Conservation (phyloP, 2,329 filamentous ascomycete genomes). For the Hymenoscyphus linearis region DNA sequence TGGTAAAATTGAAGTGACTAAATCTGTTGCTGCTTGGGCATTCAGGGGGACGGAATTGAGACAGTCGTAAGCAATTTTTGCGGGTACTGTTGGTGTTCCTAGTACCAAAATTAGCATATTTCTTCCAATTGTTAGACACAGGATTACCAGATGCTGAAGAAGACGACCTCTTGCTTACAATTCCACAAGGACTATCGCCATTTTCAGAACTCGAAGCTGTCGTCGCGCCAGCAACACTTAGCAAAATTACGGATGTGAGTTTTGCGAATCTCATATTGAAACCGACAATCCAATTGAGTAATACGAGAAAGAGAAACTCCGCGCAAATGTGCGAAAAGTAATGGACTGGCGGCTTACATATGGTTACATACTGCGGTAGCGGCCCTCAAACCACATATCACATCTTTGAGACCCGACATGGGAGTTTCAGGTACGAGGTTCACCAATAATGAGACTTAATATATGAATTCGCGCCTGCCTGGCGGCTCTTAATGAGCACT, state of each 20-base stretch:
- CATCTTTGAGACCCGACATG: not conserved
- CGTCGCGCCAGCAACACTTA: not conserved
- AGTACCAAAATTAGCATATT: not conserved
- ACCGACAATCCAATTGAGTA: not conserved
- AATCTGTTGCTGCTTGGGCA: slow-evolving; percentile 14
- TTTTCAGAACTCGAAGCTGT: not conserved
- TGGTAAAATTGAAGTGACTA: slow-evolving; percentile 23
- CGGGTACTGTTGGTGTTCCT: slow-evolving; percentile 19
- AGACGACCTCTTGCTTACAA: slow-evolving; percentile 15
- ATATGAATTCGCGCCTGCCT: not conserved
- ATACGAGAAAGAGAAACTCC: not conserved
- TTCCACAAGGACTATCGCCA: slow-evolving; percentile 9
- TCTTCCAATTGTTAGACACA: not conserved
- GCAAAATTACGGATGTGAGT: not conserved
- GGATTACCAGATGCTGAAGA: not conserved
- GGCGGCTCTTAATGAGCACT: not conserved
- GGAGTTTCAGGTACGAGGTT: not conserved
- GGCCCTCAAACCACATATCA: not conserved
- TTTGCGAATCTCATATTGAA: not conserved
- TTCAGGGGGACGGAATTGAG: slow-evolving; percentile 25
- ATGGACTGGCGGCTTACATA: not conserved
- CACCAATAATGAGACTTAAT: not conserved
- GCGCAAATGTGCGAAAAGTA: not conserved
- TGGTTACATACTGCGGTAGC: not conserved
- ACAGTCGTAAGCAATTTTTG: slow-evolving; percentile 25